Conservation (phyloP, 2,329 filamentous ascomycete genomes). For the Madurella mycetomatis region DNA sequence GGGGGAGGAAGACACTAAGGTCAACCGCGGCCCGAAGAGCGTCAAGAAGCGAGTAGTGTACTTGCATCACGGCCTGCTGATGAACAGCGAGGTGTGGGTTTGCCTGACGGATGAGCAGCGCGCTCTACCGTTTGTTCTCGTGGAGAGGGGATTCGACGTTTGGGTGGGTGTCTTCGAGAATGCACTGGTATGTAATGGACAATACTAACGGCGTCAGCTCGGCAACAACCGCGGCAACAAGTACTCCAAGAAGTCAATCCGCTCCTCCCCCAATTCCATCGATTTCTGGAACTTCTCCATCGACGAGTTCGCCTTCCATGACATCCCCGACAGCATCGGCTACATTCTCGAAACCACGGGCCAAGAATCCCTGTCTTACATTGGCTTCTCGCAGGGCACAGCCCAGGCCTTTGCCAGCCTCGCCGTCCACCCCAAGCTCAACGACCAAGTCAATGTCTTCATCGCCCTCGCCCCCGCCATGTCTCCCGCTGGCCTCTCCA, state of each 20-base stretch:
- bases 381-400: constrained; percentile 95
- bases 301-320: constrained; percentile 95
- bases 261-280: constrained; percentile 66
- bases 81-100: constrained; percentile 99
- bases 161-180: constrained; percentile 57
- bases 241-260: constrained; percentile 92
- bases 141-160: constrained; percentile 90
- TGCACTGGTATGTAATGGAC: background rate
- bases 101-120: constrained; percentile 82
- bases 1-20: constrained; percentile 72
- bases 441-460: constrained; percentile 91
- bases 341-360: constrained; percentile 84
- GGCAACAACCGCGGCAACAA: constrained; percentile 99
- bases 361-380: constrained; percentile 83
- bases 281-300: constrained; percentile 98
- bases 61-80: constrained; percentile 90
- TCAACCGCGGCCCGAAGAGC: constrained; percentile 67
- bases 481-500: constrained; percentile 86
- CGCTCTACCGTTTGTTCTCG: constrained; percentile 81
- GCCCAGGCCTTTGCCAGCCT: constrained; percentile 94
- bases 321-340: constrained; percentile 90
- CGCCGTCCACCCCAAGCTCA: constrained; percentile 86
- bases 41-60: constrained; percentile 83
- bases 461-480: constrained; percentile 94
- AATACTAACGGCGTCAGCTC: constrained; percentile 48